Base-by-base conservation (phyloP, 1,284 basidiomycete species). In the Porogramme epimiltina region DNA sequence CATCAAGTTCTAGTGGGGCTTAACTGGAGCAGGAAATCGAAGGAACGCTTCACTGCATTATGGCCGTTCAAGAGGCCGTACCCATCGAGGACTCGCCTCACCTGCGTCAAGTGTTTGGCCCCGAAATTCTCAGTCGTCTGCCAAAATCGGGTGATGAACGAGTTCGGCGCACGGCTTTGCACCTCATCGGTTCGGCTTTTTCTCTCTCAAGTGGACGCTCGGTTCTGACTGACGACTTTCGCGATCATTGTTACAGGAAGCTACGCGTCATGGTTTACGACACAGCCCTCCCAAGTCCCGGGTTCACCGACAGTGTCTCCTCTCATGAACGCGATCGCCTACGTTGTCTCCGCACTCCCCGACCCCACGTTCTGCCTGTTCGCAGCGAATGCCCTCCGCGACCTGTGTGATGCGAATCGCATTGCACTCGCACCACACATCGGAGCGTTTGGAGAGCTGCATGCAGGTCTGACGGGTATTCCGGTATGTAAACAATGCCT, bases 361-460 rank as follows among this genome's bases (percentile, higher is more conserved):
- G 85, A 90, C 46, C 76, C 78, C 0, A 62, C 71, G 0, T 73
- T 94, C 6, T 90, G 88, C 52, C 73, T 91, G 0, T 75, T 80
- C 10, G 91, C 92, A 2, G 92, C 93, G 1, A 87, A 87, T 49
- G 84, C 91, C 0, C 77, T 95, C 25, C 85, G 91, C 37, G 88
- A 92, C 54, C 69, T 95, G 4, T 95, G 93, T 63, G 93, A 95
- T 68, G 84, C 90, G 20, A 95, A 95, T 67, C 76, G 93, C 36
- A 77, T 75, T 16, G 87, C 85, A 20, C 76, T 95, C 5, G 90
- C 91, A 0, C 81, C 85, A 13, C 91, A 93, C 62, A 92, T 95
- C 41, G 78, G 76, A 2, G 89, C 91, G 0, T 95, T 96, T 67
- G 89, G 86, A 3, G 84, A 89, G 56, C 69, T 96, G 49, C 90